These are phyloP conservation scores for Phytophthora sp. DNA, from an alignment of 352 stramenopile genomes.

Conservation along the genomic window DNA sequence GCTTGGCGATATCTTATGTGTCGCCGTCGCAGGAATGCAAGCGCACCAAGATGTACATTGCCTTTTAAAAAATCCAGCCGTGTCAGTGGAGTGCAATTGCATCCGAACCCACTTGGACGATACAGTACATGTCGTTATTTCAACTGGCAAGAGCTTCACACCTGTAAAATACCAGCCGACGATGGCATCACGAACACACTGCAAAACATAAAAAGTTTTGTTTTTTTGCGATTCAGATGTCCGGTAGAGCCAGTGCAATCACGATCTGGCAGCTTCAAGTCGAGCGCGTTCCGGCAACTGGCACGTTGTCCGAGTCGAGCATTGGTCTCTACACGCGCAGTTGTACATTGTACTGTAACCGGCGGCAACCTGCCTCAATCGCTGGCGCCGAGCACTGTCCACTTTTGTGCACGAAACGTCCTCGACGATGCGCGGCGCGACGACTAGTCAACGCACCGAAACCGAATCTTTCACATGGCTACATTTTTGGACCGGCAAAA, in stretches of 20 bases:
- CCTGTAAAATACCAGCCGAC: no score
- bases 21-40: conserved; percentile 2
- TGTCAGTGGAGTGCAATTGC: conserved; percentile 9
- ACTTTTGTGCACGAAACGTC: conserved; percentile 16
- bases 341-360: no score
- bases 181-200: not conserved
- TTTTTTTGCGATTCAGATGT: conserved; percentile 14
- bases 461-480: conserved; percentile 27
- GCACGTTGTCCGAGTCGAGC: conserved; percentile 1
- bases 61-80: conserved; percentile 17
- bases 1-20: not conserved
- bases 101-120: conserved; percentile 14
- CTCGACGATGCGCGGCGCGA: not conserved
- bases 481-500: conserved; percentile 15
- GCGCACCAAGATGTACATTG: conserved; percentile 18
- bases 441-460: conserved; percentile 12
- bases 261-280: not conserved
- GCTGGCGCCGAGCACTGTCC: not conserved
- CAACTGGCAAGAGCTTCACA: no score
- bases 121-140: not conserved
- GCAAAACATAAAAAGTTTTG: conserved; percentile 4
- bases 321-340: conserved; percentile 6
- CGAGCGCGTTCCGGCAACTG: conserved; percentile 2
- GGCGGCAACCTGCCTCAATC: not conserved
- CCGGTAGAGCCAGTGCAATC: conserved; percentile 18